Percentiles rank a stretch among this genome's conserved stretches.
These are phyloP conservation scores for Fusarium nurragi DNA, from an alignment of 2,329 filamentous ascomycete genomes.

Conservation along the genomic window DNA sequence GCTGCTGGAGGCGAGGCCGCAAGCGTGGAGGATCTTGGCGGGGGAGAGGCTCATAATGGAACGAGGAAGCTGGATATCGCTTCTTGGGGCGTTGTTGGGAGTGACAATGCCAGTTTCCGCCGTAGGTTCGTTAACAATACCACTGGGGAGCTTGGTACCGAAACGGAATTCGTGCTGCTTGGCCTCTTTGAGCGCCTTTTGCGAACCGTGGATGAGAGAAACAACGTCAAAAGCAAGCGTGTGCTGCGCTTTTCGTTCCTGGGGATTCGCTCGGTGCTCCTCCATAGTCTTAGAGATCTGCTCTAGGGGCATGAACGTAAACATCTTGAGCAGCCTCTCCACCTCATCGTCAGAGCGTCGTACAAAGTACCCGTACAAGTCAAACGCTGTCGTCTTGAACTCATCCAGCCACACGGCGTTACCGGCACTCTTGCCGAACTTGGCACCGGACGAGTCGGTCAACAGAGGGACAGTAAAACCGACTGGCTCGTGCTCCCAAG, in stretches of 20 bases:
- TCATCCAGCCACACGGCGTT: conserved; percentile 94
- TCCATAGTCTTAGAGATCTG: conserved; percentile 75
- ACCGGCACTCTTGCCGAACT: conserved; percentile 94
- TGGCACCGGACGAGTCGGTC: conserved; percentile 84
- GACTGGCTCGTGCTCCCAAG: conserved; percentile 68
- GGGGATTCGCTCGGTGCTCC: conserved; percentile 72
- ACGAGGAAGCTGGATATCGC: conserved; percentile 67
- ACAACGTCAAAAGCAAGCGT: conserved; percentile 83
- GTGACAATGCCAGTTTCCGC: conserved; percentile 48
- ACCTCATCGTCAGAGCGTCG: conserved; percentile 83
- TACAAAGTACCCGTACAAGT: conserved; percentile 92
- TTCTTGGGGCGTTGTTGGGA: conserved; percentile 59
- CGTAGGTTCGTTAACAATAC: conserved; percentile 46
- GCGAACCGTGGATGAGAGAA: conserved; percentile 77
- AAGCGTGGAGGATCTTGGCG: conserved; percentile 66
- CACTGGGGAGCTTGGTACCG: conserved; percentile 47
- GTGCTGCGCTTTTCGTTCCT: conserved; percentile 83
- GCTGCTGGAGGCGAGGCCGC: conserved; percentile 65
- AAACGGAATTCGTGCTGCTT: conserved; percentile 63
- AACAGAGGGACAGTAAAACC: conserved; percentile 93
- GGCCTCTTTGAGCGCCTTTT: conserved; percentile 71
- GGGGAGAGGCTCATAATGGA: conserved; percentile 67
- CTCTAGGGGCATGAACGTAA: conserved; percentile 83
- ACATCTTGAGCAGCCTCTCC: conserved; percentile 82
- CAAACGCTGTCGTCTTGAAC: conserved; percentile 81